Evolutionary conservation across 2,329 filamentous ascomycete genomes (phyloP).

Genomic region (Phaeosphaeriaceae sp.): DNA sequence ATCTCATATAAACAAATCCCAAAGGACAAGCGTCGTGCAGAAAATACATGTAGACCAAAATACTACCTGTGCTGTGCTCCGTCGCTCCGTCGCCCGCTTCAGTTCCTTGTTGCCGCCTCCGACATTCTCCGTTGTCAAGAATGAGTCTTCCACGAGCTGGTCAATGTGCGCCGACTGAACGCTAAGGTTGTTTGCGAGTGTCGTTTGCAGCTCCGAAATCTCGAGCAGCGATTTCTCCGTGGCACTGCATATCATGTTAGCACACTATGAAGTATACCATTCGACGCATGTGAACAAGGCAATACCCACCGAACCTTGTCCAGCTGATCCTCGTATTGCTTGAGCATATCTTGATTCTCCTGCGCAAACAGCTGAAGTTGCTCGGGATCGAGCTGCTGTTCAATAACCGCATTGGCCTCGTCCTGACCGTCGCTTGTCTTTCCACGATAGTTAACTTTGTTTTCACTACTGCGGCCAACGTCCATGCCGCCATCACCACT

Average conservation of each 20-base stretch:
- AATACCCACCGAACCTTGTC: constrained; percentile 84
- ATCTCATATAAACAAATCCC: constrained; percentile 56
- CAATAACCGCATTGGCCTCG: constrained; percentile 45
- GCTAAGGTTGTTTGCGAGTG: constrained; percentile 83
- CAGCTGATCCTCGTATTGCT: constrained; percentile 91
- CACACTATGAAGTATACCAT: too few species aligned
- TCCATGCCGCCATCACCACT: constrained; percentile 30
- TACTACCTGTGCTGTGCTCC: constrained; percentile 57
- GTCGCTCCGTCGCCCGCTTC: constrained; percentile 73
- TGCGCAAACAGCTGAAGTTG: constrained; percentile 92
- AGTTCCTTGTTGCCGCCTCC: constrained; percentile 86
- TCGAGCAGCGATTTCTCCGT: constrained; percentile 91
- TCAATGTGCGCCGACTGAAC: constrained; percentile 89
- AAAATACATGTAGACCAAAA: constrained; percentile 56
- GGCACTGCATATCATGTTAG: constrained; percentile 61
- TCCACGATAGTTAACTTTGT: constrained; percentile 33
- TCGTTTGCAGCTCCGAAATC: constrained; percentile 89
- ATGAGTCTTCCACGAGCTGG: constrained; percentile 83
- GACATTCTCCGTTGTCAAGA: constrained; percentile 83
- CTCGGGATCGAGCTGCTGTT: constrained; percentile 74
- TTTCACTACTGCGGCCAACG: constrained; percentile 12
- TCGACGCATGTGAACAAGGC: background rate
- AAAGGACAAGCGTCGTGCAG: constrained; percentile 55
- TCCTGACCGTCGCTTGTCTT: constrained; percentile 32
- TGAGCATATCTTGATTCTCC: constrained; percentile 91